phyloP scores from a whole-genome alignment of 2,329 filamentous ascomycete species.

The Geosmithia flava region DNA sequence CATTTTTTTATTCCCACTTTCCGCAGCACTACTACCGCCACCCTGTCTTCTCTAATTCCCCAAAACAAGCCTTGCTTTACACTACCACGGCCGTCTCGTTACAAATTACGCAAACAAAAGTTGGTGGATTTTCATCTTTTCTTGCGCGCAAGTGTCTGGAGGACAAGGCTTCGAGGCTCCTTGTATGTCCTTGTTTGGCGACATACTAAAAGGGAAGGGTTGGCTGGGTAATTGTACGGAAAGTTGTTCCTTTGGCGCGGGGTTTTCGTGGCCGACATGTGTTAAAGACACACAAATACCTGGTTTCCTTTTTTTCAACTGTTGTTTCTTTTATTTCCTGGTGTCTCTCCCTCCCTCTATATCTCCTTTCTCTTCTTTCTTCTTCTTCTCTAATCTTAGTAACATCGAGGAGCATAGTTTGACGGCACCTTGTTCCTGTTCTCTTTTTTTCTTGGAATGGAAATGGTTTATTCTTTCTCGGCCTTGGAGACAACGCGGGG shows the following conservation, averaged over 20 bases:
- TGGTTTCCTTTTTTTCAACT: constrained; percentile 11
- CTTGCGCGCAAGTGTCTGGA: too few species aligned
- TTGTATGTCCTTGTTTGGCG: too few species aligned
- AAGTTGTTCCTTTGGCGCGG: neutral
- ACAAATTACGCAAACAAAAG: too few species aligned
- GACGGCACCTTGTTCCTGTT: neutral
- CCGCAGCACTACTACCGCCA: constrained; percentile 2
- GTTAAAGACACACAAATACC: constrained; percentile 7
- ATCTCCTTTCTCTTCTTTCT: neutral
- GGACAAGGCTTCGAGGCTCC: too few species aligned
- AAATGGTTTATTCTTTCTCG: neutral
- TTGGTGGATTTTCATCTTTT: too few species aligned
- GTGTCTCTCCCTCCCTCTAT: neutral
- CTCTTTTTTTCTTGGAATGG: neutral
- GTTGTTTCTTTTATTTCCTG: neutral
- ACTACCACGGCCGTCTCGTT: too few species aligned
- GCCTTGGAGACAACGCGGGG: neutral
- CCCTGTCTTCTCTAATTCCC: neutral
- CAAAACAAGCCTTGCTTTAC: constrained; percentile 18
- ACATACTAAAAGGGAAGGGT: constrained; percentile 13
- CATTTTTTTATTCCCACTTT: constrained; percentile 21
- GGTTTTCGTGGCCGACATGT: constrained; percentile 5
- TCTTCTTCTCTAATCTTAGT: constrained; percentile 8
- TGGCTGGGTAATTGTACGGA: neutral
- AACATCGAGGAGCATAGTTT: constrained; percentile 7